These are phyloP conservation scores for Wickerhamiella sergipiensis DNA, from an alignment of 805 yeast species.

Conservation along the genomic window DNA sequence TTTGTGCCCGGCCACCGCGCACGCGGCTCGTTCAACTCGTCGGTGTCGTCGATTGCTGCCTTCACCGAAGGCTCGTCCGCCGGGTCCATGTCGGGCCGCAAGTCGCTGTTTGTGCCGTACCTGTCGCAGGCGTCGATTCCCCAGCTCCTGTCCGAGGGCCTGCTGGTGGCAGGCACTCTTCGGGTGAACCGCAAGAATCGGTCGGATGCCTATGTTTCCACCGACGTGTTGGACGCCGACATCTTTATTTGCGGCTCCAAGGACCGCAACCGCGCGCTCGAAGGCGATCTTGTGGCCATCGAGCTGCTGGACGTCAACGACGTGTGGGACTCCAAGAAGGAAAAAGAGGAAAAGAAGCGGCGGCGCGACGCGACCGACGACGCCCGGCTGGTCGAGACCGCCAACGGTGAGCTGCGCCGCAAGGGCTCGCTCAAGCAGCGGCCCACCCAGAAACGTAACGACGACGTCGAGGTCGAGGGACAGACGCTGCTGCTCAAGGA, in stretches of 20 bases:
- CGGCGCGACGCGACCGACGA: slow-evolving; percentile 46
- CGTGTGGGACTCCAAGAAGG: slow-evolving; percentile 93
- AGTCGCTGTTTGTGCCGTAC: slow-evolving; percentile 86
- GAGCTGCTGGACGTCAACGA: slow-evolving; percentile 91
- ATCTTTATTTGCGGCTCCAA: slow-evolving; percentile 96
- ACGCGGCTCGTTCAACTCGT: slow-evolving; percentile 47
- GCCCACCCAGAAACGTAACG: slow-evolving; percentile 94
- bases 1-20: slow-evolving; percentile 73
- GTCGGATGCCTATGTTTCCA: slow-evolving; percentile 96
- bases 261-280: slow-evolving; percentile 93
- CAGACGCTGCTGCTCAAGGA: slow-evolving; percentile 83
- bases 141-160: slow-evolving; percentile 75
- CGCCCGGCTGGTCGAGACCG: slow-evolving; percentile 14
- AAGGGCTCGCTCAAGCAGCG: slow-evolving; percentile 87
- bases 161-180: slow-evolving; percentile 80
- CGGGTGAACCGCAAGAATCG: slow-evolving; percentile 93
- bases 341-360: slow-evolving; percentile 93
- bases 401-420: slow-evolving; percentile 38
- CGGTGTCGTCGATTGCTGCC: slow-evolving; percentile 34
- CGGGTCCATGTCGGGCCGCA: slow-evolving; percentile 20
- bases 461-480: slow-evolving; percentile 97
- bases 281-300: slow-evolving; percentile 92
- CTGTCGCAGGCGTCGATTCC: slow-evolving; percentile 89
- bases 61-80: slow-evolving; percentile 7
- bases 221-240: slow-evolving; percentile 90